Conservation (phyloP, 2,329 filamentous ascomycete species). For the Trichoderma atroviride region DNA sequence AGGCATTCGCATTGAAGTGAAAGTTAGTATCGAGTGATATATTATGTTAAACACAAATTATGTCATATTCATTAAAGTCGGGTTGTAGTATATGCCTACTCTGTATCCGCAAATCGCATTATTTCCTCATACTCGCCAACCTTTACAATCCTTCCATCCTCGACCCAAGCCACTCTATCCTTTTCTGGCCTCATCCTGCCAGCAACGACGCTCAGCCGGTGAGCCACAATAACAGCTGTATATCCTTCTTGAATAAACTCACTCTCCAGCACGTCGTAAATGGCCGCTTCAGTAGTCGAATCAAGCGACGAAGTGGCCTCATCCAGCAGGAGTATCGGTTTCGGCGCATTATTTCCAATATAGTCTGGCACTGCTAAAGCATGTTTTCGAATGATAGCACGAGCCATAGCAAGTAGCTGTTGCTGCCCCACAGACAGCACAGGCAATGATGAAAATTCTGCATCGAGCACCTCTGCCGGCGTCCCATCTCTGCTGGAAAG, state of each 20-base stretch:
- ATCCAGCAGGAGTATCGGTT: constrained; percentile 40
- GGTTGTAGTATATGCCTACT: not conserved
- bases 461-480: constrained; percentile 30
- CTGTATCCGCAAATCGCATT: not conserved
- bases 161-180: constrained; percentile 17
- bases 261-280: constrained; percentile 37
- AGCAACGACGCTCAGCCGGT: constrained; percentile 36
- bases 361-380: not conserved
- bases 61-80: not conserved
- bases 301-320: constrained; percentile 41
- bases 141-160: constrained; percentile 16
- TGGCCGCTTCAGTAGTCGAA: constrained; percentile 36
- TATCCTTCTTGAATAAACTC: constrained; percentile 37
- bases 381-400: constrained; percentile 36
- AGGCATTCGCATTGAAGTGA: not conserved
- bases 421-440: constrained; percentile 37
- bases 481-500: constrained; percentile 1
- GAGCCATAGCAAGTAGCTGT: constrained; percentile 40
- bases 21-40: not conserved
- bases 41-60: not conserved
- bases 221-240: constrained; percentile 42
- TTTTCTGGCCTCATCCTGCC: constrained; percentile 29
- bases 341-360: constrained; percentile 21
- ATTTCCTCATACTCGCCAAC: constrained; percentile 20
- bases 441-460: constrained; percentile 33